Evolutionary conservation across 345 rosid genomes (phyloP).

Genomic region (Brassica carinata): DNA sequence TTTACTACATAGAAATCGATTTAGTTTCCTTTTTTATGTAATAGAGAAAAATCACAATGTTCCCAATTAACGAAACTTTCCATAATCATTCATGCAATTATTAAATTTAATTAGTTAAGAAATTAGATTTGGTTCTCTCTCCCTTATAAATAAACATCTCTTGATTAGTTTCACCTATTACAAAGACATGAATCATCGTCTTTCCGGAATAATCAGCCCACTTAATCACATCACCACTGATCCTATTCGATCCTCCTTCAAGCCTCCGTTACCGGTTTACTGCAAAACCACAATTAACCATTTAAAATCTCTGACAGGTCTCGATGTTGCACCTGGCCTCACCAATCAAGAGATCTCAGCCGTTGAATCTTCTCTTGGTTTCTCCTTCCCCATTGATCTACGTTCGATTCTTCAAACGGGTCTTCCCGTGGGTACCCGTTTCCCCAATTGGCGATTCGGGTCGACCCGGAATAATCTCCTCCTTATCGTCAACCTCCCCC

Average conservation of each 20-base stretch:
- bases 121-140: slow-evolving; percentile 17
- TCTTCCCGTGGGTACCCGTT: slow-evolving; percentile 66
- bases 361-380: slow-evolving; percentile 57
- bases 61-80: neutral
- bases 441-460: slow-evolving; percentile 83
- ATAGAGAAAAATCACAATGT: neutral
- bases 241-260: slow-evolving; percentile 26
- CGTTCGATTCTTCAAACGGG: slow-evolving; percentile 81
- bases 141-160: neutral
- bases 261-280: slow-evolving; percentile 52
- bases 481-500: slow-evolving; percentile 55
- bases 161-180: neutral
- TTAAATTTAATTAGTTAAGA: neutral
- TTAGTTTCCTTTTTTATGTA: neutral
- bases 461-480: slow-evolving; percentile 55
- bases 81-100: neutral
- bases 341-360: slow-evolving; percentile 60
- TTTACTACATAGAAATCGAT: neutral
- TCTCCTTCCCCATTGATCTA: slow-evolving; percentile 87
- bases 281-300: slow-evolving; percentile 57
- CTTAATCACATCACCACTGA: slow-evolving; percentile 17
- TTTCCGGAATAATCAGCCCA: slow-evolving; percentile 29
- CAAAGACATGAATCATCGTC: slow-evolving; percentile 26
- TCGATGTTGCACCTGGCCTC: slow-evolving; percentile 63
- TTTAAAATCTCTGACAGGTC: slow-evolving; percentile 49